Conservation (phyloP, 2,329 filamentous ascomycete genomes). For the Cordyceps cicadae region DNA sequence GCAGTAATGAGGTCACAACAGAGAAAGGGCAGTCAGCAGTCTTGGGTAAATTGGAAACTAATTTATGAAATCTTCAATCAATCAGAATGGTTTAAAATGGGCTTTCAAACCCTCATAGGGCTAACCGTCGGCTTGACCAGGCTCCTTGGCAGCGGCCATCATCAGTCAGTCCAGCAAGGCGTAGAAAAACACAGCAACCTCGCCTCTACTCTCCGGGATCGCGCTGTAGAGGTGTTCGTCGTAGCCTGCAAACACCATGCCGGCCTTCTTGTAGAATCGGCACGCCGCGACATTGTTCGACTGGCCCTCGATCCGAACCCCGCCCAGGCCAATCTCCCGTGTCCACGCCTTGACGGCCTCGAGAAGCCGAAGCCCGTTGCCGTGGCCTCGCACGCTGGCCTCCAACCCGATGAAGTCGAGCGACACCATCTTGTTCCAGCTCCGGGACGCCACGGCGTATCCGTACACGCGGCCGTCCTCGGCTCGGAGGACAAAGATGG, state of each 20-base stretch:
- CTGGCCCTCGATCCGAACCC: conserved; percentile 13
- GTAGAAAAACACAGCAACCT: conserved; percentile 16
- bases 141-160: too few species aligned
- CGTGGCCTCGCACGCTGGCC: conserved; percentile 11
- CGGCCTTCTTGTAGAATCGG: conserved; percentile 14
- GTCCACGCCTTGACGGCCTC: conserved; percentile 14
- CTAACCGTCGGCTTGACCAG: too few species aligned
- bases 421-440: conserved; percentile 16
- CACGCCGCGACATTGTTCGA: conserved; percentile 15
- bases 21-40: background rate
- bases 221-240: conserved; percentile 15
- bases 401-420: conserved; percentile 14
- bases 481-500: conserved; percentile 3
- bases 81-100: background rate
- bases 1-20: background rate
- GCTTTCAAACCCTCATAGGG: background rate
- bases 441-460: conserved; percentile 12
- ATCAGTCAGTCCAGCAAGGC: conserved; percentile 10
- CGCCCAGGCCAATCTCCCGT: conserved; percentile 11
- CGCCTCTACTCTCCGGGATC: conserved; percentile 9
- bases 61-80: background rate
- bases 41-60: background rate
- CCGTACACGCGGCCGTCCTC: conserved; percentile 5
- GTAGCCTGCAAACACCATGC: conserved; percentile 15
- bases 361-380: conserved; percentile 11